These are phyloP conservation scores for Fusarium temperatum DNA, from an alignment of 2,329 filamentous ascomycete genomes.

Conservation along the genomic window DNA sequence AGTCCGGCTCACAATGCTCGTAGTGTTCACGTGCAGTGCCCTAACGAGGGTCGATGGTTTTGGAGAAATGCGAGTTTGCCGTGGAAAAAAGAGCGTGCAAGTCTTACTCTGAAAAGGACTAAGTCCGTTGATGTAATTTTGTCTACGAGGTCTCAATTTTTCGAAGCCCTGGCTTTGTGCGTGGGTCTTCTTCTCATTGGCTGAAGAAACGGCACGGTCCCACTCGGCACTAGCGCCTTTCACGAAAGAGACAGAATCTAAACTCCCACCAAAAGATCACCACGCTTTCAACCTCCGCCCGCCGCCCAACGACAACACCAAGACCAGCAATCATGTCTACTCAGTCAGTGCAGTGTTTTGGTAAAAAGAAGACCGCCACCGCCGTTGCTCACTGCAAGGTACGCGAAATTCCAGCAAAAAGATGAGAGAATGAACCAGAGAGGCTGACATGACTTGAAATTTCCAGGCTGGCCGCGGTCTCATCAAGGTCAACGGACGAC, in stretches of 20 bases:
- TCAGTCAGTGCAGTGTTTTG: conserved; percentile 95
- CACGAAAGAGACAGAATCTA: conserved; percentile 8
- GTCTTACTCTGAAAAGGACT: neutral
- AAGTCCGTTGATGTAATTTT: neutral
- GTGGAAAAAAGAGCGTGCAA: neutral
- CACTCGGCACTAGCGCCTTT: neutral
- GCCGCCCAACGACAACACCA: conserved; percentile 23
- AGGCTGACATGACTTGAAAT: conserved; percentile 44
- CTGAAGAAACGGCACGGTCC: neutral
- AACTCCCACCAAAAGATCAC: conserved; percentile 14
- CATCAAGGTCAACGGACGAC: conserved; percentile 98
- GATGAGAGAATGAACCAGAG: neutral
- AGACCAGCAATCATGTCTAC: conserved; percentile 72
- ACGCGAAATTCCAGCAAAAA: conserved; percentile 46
- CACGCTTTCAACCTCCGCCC: conserved; percentile 7
- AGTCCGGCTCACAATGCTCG: neutral
- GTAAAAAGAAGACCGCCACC: conserved; percentile 95
- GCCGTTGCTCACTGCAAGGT: conserved; percentile 94
- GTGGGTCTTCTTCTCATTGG: neutral
- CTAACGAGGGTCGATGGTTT: neutral
- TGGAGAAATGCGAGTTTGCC: neutral
- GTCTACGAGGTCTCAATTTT: neutral
- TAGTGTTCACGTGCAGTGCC: neutral
- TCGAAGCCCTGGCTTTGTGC: neutral
- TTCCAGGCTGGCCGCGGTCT: conserved; percentile 69